Evolutionary conservation across 805 yeast species (phyloP), one percentile per base, ranked within the genome.

Genomic region (Pichia sporocuriosa): DNA sequence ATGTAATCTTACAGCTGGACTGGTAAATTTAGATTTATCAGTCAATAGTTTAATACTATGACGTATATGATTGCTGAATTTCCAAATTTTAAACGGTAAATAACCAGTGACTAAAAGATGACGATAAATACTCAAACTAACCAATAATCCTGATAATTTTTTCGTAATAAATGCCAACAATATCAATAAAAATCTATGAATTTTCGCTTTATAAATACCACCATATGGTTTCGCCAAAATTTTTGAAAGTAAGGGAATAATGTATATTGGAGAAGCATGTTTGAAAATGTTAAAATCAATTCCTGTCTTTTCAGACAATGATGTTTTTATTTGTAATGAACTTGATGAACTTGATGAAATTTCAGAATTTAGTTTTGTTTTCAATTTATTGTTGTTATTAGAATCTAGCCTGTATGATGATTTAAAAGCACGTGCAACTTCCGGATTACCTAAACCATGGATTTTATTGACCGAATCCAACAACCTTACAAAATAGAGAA

Each of bases 21-120:
- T 45, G 4, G 36, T 48, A 6, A 36, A 26, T 16, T 47, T 38
- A 5, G 40, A 35, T 13, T 22, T 19, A 23, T 42, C 49, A 6
- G 44, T 35, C 4, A 56, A 12, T 11, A 46, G 37, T 3, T 52
- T 33, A 11, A 58, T 29, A 15, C 61, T 53, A 1, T 46, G 37
- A 1, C 37, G 44, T 0, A 75, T 11, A 45, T 69, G 70, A 16
- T 48, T 48, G 24, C 56, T 37, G 15, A 75, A 48, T 21, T 63
- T 57, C 28, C 70, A 54, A 3, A 77, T 32, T 47, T 81, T 67
- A 58, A 79, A 77, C 2, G 87, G 87, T 6, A 83, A 69, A 34
- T 78, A 75, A 31, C 89, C 90, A 45, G 81, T 81, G 50, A 90
- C 69, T 49, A 82, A 60, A 40, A 79, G 69, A 54, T 80, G 86